Evolutionary conservation across 2,329 filamentous ascomycete genomes (phyloP).

Genomic region (Arthrobotrys iridis): DNA sequence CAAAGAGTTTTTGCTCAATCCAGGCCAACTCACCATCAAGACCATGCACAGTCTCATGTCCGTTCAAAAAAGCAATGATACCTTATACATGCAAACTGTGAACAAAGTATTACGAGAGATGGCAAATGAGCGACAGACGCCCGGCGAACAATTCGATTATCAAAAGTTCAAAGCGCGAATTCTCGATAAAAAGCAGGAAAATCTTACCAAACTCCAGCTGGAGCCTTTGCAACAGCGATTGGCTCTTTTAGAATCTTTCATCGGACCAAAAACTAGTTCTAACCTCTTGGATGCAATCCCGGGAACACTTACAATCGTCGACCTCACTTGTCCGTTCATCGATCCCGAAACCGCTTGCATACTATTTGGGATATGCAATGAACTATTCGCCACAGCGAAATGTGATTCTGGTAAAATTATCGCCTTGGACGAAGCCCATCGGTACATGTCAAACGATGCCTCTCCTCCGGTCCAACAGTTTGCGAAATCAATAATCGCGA

Average conservation of each 20-base stretch:
- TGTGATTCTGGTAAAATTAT: conserved; percentile 64
- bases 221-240: conserved; percentile 56
- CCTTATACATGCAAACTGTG: conserved; percentile 57
- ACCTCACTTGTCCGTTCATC: conserved; percentile 78
- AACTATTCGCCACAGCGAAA: conserved; percentile 71
- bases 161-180: conserved; percentile 55
- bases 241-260: conserved; percentile 57
- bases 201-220: conserved; percentile 51
- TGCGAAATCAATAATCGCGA: conserved; percentile 70
- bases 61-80: conserved; percentile 52
- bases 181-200: conserved; percentile 14
- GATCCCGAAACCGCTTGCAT: conserved; percentile 74
- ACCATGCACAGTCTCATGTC: conserved; percentile 58
- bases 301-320: conserved; percentile 72
- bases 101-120: conserved; percentile 57
- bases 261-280: conserved; percentile 49
- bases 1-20: conserved; percentile 55
- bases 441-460: conserved; percentile 63
- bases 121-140: conserved; percentile 40
- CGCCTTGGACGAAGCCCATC: conserved; percentile 81
- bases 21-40: conserved; percentile 56
- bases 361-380: conserved; percentile 77
- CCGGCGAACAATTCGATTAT: conserved; percentile 55
- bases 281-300: conserved; percentile 58
- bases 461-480: conserved; percentile 69